These are phyloP conservation scores for Sporothrix phasma DNA, from an alignment of 2,329 filamentous ascomycete species.

Conservation along the genomic window DNA sequence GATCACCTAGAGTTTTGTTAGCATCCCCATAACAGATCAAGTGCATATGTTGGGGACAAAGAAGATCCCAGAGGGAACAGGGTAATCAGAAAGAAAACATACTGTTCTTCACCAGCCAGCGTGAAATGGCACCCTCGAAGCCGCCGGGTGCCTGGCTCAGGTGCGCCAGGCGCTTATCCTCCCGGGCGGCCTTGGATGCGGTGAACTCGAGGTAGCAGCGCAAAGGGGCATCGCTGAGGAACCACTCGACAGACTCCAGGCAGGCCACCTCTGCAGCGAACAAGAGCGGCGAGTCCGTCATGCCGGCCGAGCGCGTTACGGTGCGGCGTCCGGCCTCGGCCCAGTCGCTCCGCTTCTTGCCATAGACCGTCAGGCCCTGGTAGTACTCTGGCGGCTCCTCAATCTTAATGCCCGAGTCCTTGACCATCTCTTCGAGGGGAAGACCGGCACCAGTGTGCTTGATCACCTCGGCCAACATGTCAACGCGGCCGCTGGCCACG, in stretches of 20 bases:
- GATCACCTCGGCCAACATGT: constrained; percentile 55
- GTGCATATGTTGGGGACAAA: too few species aligned
- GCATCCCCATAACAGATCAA: not conserved
- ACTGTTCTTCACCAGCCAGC: constrained; percentile 53
- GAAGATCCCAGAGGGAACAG: too few species aligned
- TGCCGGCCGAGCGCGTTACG: constrained; percentile 30
- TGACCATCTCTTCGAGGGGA: constrained; percentile 55
- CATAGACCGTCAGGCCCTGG: constrained; percentile 65
- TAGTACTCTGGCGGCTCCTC: constrained; percentile 61
- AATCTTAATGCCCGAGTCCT: constrained; percentile 53
- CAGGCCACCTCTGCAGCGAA: constrained; percentile 46
- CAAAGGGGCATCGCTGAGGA: constrained; percentile 59
- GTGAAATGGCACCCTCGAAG: constrained; percentile 51
- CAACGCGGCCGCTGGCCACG: constrained; percentile 39
- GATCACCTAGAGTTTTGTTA: constrained; percentile 34
- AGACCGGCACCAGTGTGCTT: constrained; percentile 57
- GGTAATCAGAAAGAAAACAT: constrained; percentile 27
- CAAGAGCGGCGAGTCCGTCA: constrained; percentile 48
- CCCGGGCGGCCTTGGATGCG: constrained; percentile 45
- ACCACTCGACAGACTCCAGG: constrained; percentile 65
- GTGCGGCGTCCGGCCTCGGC: constrained; percentile 49
- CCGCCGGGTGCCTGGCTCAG: constrained; percentile 51
- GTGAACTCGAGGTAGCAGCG: constrained; percentile 60
- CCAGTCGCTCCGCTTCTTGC: constrained; percentile 66
- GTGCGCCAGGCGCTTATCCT: constrained; percentile 53